phyloP scores from a whole-genome alignment of 257 asterid genomes.

The Nicotiana attenuata region DNA sequence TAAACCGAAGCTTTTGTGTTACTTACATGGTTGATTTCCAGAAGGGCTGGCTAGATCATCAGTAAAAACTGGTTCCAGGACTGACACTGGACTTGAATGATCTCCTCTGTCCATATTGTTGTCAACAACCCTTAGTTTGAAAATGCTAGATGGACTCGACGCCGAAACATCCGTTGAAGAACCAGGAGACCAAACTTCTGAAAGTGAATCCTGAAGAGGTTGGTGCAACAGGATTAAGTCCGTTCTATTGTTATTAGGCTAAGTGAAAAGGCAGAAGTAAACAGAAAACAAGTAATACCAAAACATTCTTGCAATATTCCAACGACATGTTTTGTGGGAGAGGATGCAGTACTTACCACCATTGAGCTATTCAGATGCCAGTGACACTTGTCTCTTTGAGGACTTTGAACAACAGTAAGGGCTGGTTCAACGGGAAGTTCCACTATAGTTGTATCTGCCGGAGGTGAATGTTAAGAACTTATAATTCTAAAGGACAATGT shows the following conservation, averaged over 20 bases:
- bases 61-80: slow-evolving; percentile 52
- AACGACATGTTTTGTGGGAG: not conserved
- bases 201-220: slow-evolving; percentile 29
- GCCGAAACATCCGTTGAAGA: slow-evolving; percentile 37
- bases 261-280: not conserved
- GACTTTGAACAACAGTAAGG: slow-evolving; percentile 3
- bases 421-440: slow-evolving; percentile 17
- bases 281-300: not conserved
- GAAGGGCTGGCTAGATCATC: slow-evolving; percentile 55
- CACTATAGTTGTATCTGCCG: not conserved
- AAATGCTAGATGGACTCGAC: slow-evolving; percentile 30
- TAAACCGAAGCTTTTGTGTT: not conserved
- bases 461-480: not conserved
- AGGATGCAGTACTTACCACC: slow-evolving; percentile 27
- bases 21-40: slow-evolving; percentile 40
- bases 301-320: not conserved
- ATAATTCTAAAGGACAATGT: not conserved
- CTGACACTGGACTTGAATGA: slow-evolving; percentile 79
- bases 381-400: slow-evolving; percentile 19
- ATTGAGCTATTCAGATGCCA: slow-evolving; percentile 14
- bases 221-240: not conserved
- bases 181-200: slow-evolving; percentile 34
- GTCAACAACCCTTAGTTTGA: slow-evolving; percentile 25
- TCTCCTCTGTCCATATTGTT: slow-evolving; percentile 49
- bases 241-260: not conserved